phyloP scores from a whole-genome alignment of 2,329 filamentous ascomycete genomes.

The Calonectria multiphialidica region DNA sequence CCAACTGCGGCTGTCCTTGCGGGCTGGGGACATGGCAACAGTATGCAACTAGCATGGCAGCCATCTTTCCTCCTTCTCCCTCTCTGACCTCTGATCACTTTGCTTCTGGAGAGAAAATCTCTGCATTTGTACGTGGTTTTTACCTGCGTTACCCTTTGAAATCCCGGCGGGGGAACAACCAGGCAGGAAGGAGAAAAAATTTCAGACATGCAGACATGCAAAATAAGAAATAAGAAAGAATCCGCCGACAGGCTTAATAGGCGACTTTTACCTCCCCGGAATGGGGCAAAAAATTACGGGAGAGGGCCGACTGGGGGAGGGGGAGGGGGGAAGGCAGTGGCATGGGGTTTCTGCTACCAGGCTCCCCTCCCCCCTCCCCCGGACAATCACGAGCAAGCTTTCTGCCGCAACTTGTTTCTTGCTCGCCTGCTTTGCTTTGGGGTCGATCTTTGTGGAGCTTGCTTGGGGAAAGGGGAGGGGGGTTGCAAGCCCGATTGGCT shows the following conservation, averaged over 20 bases:
- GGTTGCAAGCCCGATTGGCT: background rate
- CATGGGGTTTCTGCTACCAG: background rate
- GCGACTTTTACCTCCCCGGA: background rate
- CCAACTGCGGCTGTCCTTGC: background rate
- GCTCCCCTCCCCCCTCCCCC: background rate
- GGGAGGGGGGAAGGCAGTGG: background rate
- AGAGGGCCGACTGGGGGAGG: background rate
- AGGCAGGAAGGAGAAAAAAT: background rate
- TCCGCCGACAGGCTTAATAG: background rate
- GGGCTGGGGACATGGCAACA: background rate
- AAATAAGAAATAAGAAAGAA: background rate
- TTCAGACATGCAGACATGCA: background rate
- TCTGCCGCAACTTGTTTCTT: background rate
- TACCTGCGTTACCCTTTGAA: background rate
- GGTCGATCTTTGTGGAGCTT: slow-evolving; percentile 15
- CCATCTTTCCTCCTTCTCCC: background rate
- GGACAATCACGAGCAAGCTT: background rate
- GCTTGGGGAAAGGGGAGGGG: slow-evolving; percentile 2
- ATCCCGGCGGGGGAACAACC: background rate
- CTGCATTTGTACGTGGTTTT: background rate
- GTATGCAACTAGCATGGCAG: background rate
- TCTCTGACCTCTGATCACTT: background rate
- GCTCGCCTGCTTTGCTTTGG: background rate
- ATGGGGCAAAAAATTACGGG: slow-evolving; percentile 1
- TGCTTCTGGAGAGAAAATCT: background rate